Evolutionary conservation across 108 stramenopile species (phyloP).

Genomic region (Tribonema minus): DNA sequence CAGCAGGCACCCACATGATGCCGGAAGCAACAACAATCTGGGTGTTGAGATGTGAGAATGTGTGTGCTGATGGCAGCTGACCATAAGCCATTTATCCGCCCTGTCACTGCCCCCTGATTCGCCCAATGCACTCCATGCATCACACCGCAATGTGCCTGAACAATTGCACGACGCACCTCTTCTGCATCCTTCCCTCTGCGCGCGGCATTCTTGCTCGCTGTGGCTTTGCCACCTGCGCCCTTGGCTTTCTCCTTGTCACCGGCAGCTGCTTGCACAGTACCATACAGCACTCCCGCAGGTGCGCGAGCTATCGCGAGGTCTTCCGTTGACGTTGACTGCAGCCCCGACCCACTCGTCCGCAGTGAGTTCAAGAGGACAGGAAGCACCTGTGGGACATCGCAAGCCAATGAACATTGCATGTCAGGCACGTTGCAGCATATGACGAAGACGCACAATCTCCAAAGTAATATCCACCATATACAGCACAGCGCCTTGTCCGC

Average conservation of each 20-base stretch:
- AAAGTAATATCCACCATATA: neutral
- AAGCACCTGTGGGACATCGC: neutral
- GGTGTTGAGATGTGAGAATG: neutral
- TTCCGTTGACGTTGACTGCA: neutral
- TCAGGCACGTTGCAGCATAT: neutral
- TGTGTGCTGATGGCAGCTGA: neutral
- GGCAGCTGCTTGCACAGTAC: neutral
- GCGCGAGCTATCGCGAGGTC: neutral
- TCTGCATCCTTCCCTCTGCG: constrained; percentile 40
- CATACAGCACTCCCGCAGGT: neutral
- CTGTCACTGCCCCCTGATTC: too few relatives aligned
- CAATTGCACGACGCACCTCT: constrained; percentile 5
- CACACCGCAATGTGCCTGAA: neutral
- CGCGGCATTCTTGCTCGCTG: constrained; percentile 33
- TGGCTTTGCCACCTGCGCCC: neutral
- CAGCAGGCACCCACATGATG: too few relatives aligned
- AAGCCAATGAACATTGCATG: neutral
- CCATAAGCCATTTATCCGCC: neutral
- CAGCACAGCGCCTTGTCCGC: neutral
- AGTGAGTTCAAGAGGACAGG: neutral
- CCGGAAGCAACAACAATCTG: neutral
- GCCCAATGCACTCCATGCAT: too few relatives aligned
- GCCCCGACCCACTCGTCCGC: neutral
- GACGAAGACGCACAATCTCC: neutral
- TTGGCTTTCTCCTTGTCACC: neutral